Base-by-base conservation (phyloP, 805 yeast genomes). In the Ogataea pilisensis region DNA sequence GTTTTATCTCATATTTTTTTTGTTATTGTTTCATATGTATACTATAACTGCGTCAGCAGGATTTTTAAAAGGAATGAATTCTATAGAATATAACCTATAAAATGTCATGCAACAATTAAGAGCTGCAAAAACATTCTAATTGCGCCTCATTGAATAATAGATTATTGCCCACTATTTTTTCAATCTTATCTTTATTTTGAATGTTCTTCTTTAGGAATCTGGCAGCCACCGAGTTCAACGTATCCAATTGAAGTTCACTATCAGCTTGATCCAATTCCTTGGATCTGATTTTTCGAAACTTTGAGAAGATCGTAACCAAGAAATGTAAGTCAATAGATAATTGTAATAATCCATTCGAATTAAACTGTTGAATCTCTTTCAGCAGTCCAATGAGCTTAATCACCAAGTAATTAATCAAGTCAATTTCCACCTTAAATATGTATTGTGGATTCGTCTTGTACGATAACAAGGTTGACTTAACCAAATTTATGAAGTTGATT, bases 41-140 rank as follows among this genome's bases (percentile, higher is more conserved):
- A n/a, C n/a, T n/a, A n/a, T n/a, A n/a, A n/a, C n/a, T n/a, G n/a
- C n/a, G n/a, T n/a, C n/a, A n/a, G n/a, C n/a, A n/a, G n/a, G n/a
- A n/a, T n/a, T n/a, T n/a, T n/a, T n/a, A n/a, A n/a, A n/a, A n/a
- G n/a, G n/a, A n/a, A n/a, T n/a, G n/a, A n/a, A n/a, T n/a, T n/a
- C n/a, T n/a, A n/a, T n/a, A n/a, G n/a, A n/a, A n/a, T n/a, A n/a
- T n/a, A n/a, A n/a, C n/a, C n/a, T n/a, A n/a, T n/a, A n/a, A n/a
- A n/a, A n/a, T n/a, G n/a, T n/a, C n/a, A n/a, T n/a, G n/a, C n/a
- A n/a, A n/a, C n/a, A n/a, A n/a, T n/a, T n/a, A n/a, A n/a, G n/a
- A n/a, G n/a, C n/a, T n/a, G n/a, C n/a, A 50, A 38, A 57, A 54
- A 41, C 62, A 55, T 12, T 51, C 57, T 44, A 59, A 49, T 34